These are phyloP conservation scores for Nannizziopsis arthrosporioides DNA, from an alignment of 2,329 filamentous ascomycete genomes.

Conservation along the genomic window DNA sequence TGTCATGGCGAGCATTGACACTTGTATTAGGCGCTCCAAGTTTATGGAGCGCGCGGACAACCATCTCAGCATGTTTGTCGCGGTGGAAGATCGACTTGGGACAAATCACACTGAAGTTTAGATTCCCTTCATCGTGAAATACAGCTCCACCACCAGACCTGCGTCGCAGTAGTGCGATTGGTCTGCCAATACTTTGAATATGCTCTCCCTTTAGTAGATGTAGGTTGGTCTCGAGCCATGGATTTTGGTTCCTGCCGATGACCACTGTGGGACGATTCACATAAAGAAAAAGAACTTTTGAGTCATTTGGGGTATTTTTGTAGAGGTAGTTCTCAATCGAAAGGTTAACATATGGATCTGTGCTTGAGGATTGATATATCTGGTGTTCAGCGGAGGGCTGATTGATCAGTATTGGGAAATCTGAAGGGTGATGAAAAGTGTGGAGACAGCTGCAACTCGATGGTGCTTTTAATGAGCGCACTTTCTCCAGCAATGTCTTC, in stretches of 20 bases:
- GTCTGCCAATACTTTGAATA: constrained; percentile 20
- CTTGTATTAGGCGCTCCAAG: constrained; percentile 42
- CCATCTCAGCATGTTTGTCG: constrained; percentile 82
- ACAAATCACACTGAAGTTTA: constrained; percentile 89
- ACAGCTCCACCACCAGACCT: constrained; percentile 85
- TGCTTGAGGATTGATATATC: constrained; percentile 58
- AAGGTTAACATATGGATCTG: constrained; percentile 77
- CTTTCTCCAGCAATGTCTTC: background rate
- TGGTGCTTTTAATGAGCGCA: background rate
- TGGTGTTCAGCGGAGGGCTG: constrained; percentile 39
- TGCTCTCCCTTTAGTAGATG: constrained; percentile 37
- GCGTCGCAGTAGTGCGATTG: constrained; percentile 60
- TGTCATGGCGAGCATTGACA: constrained; percentile 88
- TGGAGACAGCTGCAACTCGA: constrained; percentile 19
- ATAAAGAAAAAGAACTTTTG: constrained; percentile 76
- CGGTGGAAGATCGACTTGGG: constrained; percentile 66
- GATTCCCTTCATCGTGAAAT: constrained; percentile 84
- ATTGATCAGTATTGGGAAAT: constrained; percentile 19
- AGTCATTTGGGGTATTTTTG: constrained; percentile 57
- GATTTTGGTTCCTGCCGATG: constrained; percentile 93
- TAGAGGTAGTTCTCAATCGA: constrained; percentile 88
- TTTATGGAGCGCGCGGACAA: constrained; percentile 62
- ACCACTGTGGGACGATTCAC: constrained; percentile 77
- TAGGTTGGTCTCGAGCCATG: constrained; percentile 84
- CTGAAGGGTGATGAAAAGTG: constrained; percentile 23